A percentile compares a stretch with the other conserved stretches of the same genome.
Conservation (phyloP, 1,284 basidiomycete species). For the Fomitopsis schrenkii region DNA sequence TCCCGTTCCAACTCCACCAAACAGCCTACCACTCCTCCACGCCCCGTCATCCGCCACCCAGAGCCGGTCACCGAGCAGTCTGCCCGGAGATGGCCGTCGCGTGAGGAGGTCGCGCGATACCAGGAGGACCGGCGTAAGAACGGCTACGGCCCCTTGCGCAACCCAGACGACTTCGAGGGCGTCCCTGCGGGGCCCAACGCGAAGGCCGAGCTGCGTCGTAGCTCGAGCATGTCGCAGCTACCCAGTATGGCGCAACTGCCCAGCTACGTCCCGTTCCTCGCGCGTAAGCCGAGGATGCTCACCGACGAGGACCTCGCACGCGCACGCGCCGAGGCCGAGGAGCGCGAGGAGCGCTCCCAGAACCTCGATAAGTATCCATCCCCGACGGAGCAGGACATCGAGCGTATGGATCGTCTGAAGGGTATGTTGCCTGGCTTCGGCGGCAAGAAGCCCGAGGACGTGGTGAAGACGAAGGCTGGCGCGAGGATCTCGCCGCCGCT, state of each 20-base stretch:
- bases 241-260: not conserved
- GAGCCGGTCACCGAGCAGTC: not conserved
- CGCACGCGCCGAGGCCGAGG: not conserved
- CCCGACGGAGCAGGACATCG: not conserved
- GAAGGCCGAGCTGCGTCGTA: not conserved
- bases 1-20: not conserved
- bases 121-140: not conserved
- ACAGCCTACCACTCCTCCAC: not conserved
- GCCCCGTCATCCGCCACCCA: not conserved
- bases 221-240: not conserved
- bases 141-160: not conserved
- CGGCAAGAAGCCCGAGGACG: not conserved
- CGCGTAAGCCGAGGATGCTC: not conserved
- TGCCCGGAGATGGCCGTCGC: not conserved
- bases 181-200: not conserved
- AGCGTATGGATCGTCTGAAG: not conserved
- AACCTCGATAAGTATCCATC: not conserved
- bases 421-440: not conserved
- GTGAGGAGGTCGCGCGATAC: not conserved
- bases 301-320: not conserved
- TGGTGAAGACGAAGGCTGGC: not conserved
- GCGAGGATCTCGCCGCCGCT: not conserved
- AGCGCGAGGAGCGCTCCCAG: not conserved
- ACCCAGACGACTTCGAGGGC: not conserved
- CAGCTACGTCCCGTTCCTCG: not conserved